These are phyloP conservation scores for Colletotrichum camelliae DNA, from an alignment of 2,329 filamentous ascomycete genomes.

Conservation along the genomic window DNA sequence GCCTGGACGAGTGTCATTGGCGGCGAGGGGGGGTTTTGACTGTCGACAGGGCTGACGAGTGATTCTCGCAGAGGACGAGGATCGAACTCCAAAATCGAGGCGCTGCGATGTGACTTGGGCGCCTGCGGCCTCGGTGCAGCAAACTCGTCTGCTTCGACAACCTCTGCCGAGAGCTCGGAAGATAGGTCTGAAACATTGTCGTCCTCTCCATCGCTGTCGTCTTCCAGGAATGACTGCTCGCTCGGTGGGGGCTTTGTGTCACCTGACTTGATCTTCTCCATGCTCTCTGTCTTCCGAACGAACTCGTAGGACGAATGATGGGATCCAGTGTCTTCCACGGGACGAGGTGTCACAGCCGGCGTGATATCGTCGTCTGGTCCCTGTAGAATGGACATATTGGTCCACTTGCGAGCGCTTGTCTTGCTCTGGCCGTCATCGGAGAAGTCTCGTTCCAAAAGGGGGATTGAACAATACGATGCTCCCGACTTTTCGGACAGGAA, in stretches of 20 bases:
- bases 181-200: constrained; percentile 64
- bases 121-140: constrained; percentile 19
- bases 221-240: constrained; percentile 51
- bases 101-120: constrained; percentile 1
- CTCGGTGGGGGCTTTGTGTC: constrained; percentile 33
- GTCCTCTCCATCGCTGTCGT: constrained; percentile 49
- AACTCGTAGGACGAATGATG: constrained; percentile 54
- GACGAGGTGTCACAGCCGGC: constrained; percentile 8
- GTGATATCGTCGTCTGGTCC: constrained; percentile 47
- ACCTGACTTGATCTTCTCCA: constrained; percentile 47
- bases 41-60: not conserved
- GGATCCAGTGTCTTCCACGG: constrained; percentile 8
- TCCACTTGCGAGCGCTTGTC: constrained; percentile 53
- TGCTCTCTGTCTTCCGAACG: constrained; percentile 57
- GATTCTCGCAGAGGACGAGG: constrained; percentile 11
- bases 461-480: constrained; percentile 78
- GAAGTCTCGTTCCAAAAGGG: constrained; percentile 73
- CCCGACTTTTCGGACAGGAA: constrained; percentile 67
- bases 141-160: constrained; percentile 32
- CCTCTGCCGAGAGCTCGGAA: constrained; percentile 65
- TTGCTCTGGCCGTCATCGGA: constrained; percentile 55
- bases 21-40: constrained; percentile 39
- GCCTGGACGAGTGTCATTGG: constrained; percentile 55
- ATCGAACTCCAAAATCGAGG: constrained; percentile 1
- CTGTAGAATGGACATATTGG: constrained; percentile 58